A percentile compares a stretch with the other conserved stretches of the same genome.
Conservation (phyloP, 371 early-diverging fungal species). For the Furculomyces boomerangus region DNA sequence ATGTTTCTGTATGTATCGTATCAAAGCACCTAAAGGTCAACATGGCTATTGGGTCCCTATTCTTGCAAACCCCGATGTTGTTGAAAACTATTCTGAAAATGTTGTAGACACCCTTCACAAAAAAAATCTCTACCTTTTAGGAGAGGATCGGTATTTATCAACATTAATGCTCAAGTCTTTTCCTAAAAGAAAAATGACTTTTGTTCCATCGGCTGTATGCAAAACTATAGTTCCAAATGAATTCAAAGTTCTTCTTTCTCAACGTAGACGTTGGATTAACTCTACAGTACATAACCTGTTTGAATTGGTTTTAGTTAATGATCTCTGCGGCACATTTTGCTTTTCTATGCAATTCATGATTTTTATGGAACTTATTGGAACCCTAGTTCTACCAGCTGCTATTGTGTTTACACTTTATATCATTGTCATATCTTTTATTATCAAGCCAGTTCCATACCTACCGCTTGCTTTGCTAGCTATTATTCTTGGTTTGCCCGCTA, state of each 20-base stretch:
- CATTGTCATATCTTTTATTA: slow-evolving; percentile 36
- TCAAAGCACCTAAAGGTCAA: slow-evolving; percentile 67
- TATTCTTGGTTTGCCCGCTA: slow-evolving; percentile 64
- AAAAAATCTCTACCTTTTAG: slow-evolving; percentile 92
- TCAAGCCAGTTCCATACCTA: slow-evolving; percentile 29
- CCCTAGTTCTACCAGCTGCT: slow-evolving; percentile 93
- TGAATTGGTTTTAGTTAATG: slow-evolving; percentile 85
- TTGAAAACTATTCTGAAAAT: slow-evolving; percentile 91
- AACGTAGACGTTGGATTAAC: slow-evolving; percentile 99
- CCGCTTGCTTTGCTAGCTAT: slow-evolving; percentile 47
- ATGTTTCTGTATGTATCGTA: slow-evolving; percentile 87
- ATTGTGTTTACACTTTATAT: slow-evolving; percentile 79
- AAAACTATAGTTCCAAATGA: slow-evolving; percentile 92
- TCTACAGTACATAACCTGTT: slow-evolving; percentile 96
- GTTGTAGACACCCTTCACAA: slow-evolving; percentile 96
- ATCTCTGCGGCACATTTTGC: slow-evolving; percentile 96
- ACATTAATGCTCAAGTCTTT: slow-evolving; percentile 96
- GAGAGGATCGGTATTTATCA: slow-evolving; percentile 97
- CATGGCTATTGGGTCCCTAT: slow-evolving; percentile 73
- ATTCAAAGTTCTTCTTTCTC: slow-evolving; percentile 87
- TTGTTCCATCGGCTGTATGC: slow-evolving; percentile 93
- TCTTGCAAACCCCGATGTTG: slow-evolving; percentile 80
- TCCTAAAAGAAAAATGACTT: slow-evolving; percentile 92
- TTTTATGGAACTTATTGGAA: slow-evolving; percentile 94
- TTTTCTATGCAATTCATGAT: slow-evolving; percentile 99